Conservation (phyloP, 371 early-diverging fungal genomes). For the Mucor mucedo region DNA sequence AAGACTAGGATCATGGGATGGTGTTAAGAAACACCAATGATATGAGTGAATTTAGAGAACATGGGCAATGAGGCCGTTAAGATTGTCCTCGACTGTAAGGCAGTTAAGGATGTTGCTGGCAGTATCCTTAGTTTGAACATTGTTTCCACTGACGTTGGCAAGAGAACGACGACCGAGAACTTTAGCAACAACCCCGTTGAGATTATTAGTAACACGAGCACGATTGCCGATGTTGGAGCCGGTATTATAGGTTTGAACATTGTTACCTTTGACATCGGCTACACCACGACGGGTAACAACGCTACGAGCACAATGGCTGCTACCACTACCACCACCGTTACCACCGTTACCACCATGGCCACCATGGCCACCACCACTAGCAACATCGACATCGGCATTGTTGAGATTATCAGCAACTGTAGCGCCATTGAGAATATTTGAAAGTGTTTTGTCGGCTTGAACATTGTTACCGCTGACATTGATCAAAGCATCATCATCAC, state of each 20-base stretch:
- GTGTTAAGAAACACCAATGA: neutral
- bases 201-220: neutral
- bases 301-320: neutral
- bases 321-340: neutral
- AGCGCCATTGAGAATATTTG: neutral
- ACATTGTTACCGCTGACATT: slow-evolving; percentile 12
- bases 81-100: neutral
- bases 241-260: slow-evolving; percentile 1
- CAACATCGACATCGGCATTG: neutral
- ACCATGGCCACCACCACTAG: neutral
- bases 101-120: slow-evolving; percentile 5
- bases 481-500: neutral
- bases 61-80: neutral
- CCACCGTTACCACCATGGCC: neutral
- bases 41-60: neutral
- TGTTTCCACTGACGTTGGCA: neutral
- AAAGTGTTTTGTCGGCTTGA: neutral
- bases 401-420: slow-evolving; percentile 1
- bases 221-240: neutral
- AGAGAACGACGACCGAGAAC: slow-evolving; percentile 1
- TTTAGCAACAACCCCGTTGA: neutral
- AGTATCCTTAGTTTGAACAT: slow-evolving; percentile 4
- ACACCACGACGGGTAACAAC: neutral
- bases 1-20: neutral
- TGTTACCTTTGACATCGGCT: slow-evolving; percentile 2